phyloP scores from a whole-genome alignment of 805 yeast genomes.

The Kazachstania taianensis region DNA sequence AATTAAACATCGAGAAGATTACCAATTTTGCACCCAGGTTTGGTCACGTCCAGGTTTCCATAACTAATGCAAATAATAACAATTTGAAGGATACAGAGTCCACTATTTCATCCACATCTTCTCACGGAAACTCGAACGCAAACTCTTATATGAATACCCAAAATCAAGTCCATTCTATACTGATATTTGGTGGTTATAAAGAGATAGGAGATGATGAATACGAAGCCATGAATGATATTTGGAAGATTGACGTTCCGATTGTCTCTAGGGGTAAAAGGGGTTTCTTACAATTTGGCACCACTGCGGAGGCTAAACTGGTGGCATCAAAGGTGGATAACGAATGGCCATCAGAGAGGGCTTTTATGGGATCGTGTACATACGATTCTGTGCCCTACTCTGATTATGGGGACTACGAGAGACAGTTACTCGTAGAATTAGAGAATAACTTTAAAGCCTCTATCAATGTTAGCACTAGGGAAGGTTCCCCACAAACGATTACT shows the following conservation, averaged over 20 bases:
- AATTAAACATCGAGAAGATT: not conserved
- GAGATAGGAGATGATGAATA: conserved; percentile 21
- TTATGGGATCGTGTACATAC: conserved; percentile 22
- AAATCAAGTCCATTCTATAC: conserved; percentile 8
- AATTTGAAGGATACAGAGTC: not conserved
- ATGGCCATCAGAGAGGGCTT: conserved; percentile 30
- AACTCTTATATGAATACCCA: no score
- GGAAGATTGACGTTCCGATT: conserved; percentile 35
- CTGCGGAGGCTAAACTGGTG: conserved; percentile 28
- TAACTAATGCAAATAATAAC: not conserved
- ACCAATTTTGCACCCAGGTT: conserved; percentile 22
- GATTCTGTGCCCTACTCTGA: conserved; percentile 5
- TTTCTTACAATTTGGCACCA: conserved; percentile 28
- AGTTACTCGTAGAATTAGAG: conserved; percentile 6
- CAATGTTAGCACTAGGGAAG: not conserved
- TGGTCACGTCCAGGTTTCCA: conserved; percentile 32
- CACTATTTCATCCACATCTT: not conserved
- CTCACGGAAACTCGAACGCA: not conserved
- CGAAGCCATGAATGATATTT: conserved; percentile 31
- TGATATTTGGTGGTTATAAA: conserved; percentile 42
- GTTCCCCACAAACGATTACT: not conserved
- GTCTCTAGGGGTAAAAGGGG: conserved; percentile 28
- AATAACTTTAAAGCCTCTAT: conserved; percentile 2
- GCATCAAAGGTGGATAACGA: conserved; percentile 7
- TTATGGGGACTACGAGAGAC: conserved; percentile 5